Percentiles rank a stretch among this genome's conserved stretches.
Conservation (phyloP, 148 eudicot species). For the Persicaria tinctoria region DNA sequence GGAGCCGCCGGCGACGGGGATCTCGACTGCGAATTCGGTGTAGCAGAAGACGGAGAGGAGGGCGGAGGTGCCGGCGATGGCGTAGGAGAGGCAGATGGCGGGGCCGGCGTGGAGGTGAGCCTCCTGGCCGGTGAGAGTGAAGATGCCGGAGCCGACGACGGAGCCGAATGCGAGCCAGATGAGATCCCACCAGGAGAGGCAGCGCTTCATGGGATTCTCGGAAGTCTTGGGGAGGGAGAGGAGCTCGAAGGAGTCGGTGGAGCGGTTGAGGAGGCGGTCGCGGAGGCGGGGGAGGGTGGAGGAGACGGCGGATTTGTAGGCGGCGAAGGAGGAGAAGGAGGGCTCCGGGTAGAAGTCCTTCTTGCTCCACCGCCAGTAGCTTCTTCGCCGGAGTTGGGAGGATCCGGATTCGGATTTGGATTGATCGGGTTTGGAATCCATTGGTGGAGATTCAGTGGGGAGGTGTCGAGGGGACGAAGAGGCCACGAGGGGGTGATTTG, state of each 20-base stretch:
- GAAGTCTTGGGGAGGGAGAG: conserved; percentile 26
- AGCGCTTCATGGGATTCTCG: conserved; percentile 37
- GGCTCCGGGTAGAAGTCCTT: conserved; percentile 66
- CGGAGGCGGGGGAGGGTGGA: conserved; percentile 41
- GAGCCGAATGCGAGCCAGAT: conserved; percentile 77
- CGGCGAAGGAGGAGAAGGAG: conserved; percentile 41
- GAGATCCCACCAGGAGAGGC: conserved; percentile 81
- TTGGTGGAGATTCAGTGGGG: neutral
- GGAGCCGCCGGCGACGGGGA: conserved; percentile 91
- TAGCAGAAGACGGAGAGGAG: conserved; percentile 83
- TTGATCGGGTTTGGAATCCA: neutral
- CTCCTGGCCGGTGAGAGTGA: conserved; percentile 78
- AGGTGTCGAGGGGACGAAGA: neutral
- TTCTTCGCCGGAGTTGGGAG: neutral
- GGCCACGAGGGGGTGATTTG: neutral
- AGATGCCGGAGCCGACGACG: conserved; percentile 86
- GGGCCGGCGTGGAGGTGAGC: conserved; percentile 77
- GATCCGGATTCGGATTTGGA: neutral
- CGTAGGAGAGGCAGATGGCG: conserved; percentile 62
- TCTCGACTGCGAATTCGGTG: conserved; percentile 78
- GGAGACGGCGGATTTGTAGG: conserved; percentile 46
- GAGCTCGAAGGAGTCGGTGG: conserved; percentile 53
- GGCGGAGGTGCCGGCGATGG: conserved; percentile 74
- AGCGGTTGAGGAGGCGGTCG: conserved; percentile 51
- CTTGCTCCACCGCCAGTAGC: conserved; percentile 37